Conservation (phyloP, 768 basidiomycete species). For the Podaxis sp. region DNA sequence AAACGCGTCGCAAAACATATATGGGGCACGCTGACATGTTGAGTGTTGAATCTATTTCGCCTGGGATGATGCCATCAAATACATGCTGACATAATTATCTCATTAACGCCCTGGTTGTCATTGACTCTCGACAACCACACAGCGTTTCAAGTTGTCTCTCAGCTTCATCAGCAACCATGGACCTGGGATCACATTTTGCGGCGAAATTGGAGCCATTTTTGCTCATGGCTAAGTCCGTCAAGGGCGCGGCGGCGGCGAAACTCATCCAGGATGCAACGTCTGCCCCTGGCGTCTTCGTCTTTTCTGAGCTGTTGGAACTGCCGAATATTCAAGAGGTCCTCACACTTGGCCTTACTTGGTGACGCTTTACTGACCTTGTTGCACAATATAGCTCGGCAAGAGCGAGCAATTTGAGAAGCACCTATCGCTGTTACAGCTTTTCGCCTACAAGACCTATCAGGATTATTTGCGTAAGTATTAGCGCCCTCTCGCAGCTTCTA, state of each 20-base stretch:
- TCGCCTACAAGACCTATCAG: constrained; percentile 85
- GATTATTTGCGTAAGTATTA: constrained; percentile 71
- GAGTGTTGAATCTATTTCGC: no score
- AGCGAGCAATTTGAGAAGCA: constrained; percentile 64
- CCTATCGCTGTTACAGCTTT: constrained; percentile 74
- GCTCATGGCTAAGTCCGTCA: constrained; percentile 88
- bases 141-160: neutral
- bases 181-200: constrained; percentile 59
- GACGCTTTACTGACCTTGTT: neutral
- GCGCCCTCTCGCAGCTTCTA: neutral
- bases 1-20: no score
- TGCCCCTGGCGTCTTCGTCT: constrained; percentile 90
- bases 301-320: constrained; percentile 82
- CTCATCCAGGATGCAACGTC: constrained; percentile 83
- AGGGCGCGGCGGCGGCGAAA: constrained; percentile 91
- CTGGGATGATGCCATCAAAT: neutral
- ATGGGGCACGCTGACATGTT: no score
- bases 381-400: constrained; percentile 55
- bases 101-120: neutral
- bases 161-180: constrained; percentile 35
- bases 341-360: constrained; percentile 2
- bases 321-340: constrained; percentile 83
- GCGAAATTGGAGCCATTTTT: constrained; percentile 86
- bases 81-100: constrained; percentile 1
- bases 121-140: neutral